Evolutionary conservation across 2,329 filamentous ascomycete genomes (phyloP).

Genomic region (Colletotrichum tropicicola): DNA sequence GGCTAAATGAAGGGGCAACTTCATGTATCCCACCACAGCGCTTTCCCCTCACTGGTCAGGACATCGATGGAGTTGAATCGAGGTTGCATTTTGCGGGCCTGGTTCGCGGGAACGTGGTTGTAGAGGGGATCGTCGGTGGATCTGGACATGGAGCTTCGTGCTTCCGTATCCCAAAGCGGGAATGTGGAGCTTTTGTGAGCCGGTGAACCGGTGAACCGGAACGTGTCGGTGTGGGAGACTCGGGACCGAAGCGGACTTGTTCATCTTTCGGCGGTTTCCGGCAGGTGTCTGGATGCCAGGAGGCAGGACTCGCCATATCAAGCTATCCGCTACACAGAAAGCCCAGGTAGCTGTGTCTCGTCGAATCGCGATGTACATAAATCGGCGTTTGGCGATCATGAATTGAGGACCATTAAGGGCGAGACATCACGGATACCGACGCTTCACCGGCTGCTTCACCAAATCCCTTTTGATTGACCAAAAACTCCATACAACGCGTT

Average conservation of each 20-base stretch:
- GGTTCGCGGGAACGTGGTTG: slow-evolving; percentile 10
- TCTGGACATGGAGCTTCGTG: slow-evolving; percentile 18
- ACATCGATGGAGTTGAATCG: not conserved
- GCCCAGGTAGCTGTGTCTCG: too few species aligned
- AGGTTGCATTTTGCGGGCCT: slow-evolving; percentile 2
- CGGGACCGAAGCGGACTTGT: not conserved
- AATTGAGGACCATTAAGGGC: too few species aligned
- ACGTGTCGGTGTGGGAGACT: not conserved
- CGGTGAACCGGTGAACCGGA: slow-evolving; percentile 5
- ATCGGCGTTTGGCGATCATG: too few species aligned
- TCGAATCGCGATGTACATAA: too few species aligned
- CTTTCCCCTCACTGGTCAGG: not conserved
- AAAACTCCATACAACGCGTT: slow-evolving; percentile 23
- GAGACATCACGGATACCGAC: not conserved
- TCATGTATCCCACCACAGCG: too few species aligned
- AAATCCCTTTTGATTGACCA: slow-evolving; percentile 18
- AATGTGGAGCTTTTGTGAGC: slow-evolving; percentile 12
- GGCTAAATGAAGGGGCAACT: not conserved
- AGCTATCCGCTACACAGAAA: too few species aligned
- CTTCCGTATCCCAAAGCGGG: slow-evolving; percentile 22
- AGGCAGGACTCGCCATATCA: too few species aligned
- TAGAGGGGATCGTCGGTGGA: slow-evolving; percentile 7
- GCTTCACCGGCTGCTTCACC: not conserved
- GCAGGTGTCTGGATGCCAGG: too few species aligned
- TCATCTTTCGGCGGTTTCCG: too few species aligned